Evolutionary conservation across 257 asterid species (phyloP).

Genomic region (Pogostemon cablin): DNA sequence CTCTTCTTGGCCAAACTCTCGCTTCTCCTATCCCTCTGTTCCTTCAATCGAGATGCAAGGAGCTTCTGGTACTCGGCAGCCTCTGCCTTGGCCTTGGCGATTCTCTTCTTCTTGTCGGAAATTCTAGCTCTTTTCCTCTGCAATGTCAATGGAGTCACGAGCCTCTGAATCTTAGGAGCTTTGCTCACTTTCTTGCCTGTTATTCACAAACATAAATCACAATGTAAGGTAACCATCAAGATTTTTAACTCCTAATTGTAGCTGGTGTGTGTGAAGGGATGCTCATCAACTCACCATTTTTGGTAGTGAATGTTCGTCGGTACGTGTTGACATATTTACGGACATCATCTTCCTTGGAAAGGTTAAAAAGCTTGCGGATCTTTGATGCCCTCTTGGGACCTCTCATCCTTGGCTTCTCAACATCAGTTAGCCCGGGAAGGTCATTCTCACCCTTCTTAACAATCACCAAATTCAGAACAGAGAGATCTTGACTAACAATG

Average conservation of each 20-base stretch:
- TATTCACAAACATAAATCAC: neutral
- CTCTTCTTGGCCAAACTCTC: slow-evolving; percentile 83
- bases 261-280: neutral
- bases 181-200: slow-evolving; percentile 76
- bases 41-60: slow-evolving; percentile 73
- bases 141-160: slow-evolving; percentile 80
- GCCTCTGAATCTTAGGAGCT: slow-evolving; percentile 83
- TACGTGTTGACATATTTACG: slow-evolving; percentile 80
- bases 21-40: slow-evolving; percentile 73
- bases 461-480: slow-evolving; percentile 71
- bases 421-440: slow-evolving; percentile 76
- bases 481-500: slow-evolving; percentile 76
- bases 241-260: too few species aligned
- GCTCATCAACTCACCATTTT: slow-evolving; percentile 45
- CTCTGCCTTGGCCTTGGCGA: slow-evolving; percentile 71
- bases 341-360: slow-evolving; percentile 77
- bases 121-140: slow-evolving; percentile 84
- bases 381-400: slow-evolving; percentile 89
- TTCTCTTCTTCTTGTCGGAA: slow-evolving; percentile 75
- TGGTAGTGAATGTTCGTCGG: slow-evolving; percentile 65
- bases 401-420: slow-evolving; percentile 83
- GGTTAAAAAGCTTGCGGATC: slow-evolving; percentile 77
- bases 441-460: slow-evolving; percentile 79
- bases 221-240: neutral
- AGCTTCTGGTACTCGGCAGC: slow-evolving; percentile 81